Evolutionary conservation across 495 filamentous ascomycete species (phyloP), one percentile per base, ranked within the genome.

Genomic region (Neurospora sublineolata): DNA sequence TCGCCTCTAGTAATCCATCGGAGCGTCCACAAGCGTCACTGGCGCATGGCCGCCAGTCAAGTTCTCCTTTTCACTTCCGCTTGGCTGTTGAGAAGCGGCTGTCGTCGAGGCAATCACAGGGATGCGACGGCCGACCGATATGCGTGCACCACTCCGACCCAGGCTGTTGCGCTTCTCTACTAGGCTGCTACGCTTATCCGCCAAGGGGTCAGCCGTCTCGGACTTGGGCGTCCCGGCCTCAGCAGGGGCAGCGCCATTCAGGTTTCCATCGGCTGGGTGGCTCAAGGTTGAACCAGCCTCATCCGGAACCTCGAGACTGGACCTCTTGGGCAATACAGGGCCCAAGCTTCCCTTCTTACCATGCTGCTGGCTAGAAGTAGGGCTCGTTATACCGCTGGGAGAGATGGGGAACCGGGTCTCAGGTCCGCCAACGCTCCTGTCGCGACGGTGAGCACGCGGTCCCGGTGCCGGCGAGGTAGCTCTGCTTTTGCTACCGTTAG

Each of bases 401-500:
- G 88, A 85, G 74, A 99, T 90, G 10, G 95, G 95, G 84, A 99
- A 99, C 23, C 95, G 86, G 52, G 85, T 93, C 79, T 89, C 91
- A 74, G 89, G 87, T 10, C 91, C 89, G 70, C 94, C 93, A 69
- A 88, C 91, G 76, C 90, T 93, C 74, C 91, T 89, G 72, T 97
- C 94, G 74, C 94, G 88, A 69, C 92, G 88, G 75, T 88, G 85
- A 44, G 81, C 80, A 73, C 81, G 82, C 58, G 82, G 84, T 72
- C 86, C 87, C 20, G 91, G 89, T 11, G 87, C 89, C n/a, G 93
- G 94, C 74, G 89, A 92, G 27, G 88, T 89, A 44, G 88, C 89
- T 68, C 94, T 87, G 80, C 89, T 90, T 68, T 90, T 87, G 69
- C 85, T 77, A 9, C 82, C 82, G 69, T 69, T 73, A 9, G 79